A percentile compares a stretch with the other conserved stretches of the same genome.
Evolutionary conservation across 2,329 filamentous ascomycete species (phyloP).

Genomic region (Fusarium sp.): DNA sequence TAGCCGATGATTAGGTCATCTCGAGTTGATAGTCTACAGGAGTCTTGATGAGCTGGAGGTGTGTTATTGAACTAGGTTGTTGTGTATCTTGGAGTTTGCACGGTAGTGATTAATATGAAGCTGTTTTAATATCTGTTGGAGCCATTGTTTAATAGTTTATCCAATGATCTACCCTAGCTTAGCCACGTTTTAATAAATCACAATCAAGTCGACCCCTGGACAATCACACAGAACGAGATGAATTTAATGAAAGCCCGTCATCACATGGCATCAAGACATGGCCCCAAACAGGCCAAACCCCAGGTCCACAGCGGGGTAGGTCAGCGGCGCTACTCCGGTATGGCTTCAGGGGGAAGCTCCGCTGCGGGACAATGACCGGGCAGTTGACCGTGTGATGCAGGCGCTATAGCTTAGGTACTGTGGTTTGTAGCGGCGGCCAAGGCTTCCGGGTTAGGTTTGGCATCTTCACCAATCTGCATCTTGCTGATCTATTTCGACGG

Average conservation of each 20-base stretch:
- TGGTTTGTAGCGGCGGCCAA: background rate
- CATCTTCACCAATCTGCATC: background rate
- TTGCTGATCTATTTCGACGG: constrained; percentile 1
- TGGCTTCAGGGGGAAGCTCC: constrained; percentile 17
- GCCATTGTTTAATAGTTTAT: background rate
- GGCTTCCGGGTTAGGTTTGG: background rate
- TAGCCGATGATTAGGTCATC: background rate
- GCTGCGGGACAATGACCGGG: constrained; percentile 7
- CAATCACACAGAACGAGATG: background rate
- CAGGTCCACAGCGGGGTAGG: constrained; percentile 35
- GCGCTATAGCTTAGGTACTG: constrained; percentile 8
- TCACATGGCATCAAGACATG: constrained; percentile 6
- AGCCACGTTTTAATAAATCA: background rate
- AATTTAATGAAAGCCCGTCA: constrained; percentile 16
- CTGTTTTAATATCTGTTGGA: background rate
- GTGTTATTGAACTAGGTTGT: no score
- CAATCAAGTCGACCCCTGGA: constrained; percentile 10
- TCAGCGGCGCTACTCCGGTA: constrained; percentile 25
- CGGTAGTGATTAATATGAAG: background rate
- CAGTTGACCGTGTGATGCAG: background rate
- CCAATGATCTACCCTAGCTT: background rate
- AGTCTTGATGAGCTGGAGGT: background rate
- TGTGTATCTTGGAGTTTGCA: background rate
- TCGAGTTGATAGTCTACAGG: background rate
- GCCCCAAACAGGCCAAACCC: constrained; percentile 10